These are phyloP conservation scores for Sclerotiophoma versabilis DNA, from an alignment of 2,329 filamentous ascomycete species.

Conservation along the genomic window DNA sequence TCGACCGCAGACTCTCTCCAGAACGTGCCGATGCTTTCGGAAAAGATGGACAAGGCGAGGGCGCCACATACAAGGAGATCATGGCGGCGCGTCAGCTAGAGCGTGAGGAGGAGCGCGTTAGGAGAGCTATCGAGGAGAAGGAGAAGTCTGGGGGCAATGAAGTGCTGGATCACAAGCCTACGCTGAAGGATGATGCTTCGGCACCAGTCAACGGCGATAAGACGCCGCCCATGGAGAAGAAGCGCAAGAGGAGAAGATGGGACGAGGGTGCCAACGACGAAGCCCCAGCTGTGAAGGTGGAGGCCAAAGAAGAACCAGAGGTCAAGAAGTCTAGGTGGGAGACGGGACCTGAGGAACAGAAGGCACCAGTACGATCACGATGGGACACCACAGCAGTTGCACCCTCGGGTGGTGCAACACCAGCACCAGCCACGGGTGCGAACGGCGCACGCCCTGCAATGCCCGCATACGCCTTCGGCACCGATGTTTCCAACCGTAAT, in stretches of 20 bases:
- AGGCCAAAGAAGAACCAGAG: constrained; percentile 27
- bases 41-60: constrained; percentile 74
- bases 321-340: constrained; percentile 74
- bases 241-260: constrained; percentile 87
- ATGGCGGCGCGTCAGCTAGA: constrained; percentile 93
- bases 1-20: constrained; percentile 82
- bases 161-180: constrained; percentile 72
- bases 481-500: constrained; percentile 80
- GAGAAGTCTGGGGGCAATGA: constrained; percentile 67
- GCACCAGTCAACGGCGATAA: constrained; percentile 76
- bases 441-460: constrained; percentile 31
- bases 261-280: constrained; percentile 69
- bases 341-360: constrained; percentile 60
- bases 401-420: constrained; percentile 29
- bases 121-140: constrained; percentile 79
- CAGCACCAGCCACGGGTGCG: constrained; percentile 28
- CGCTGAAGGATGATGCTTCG: constrained; percentile 68
- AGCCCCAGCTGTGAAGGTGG: constrained; percentile 27
- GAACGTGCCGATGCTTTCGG: constrained; percentile 87
- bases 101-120: constrained; percentile 88
- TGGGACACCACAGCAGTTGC: constrained; percentile 46
- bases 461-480: constrained; percentile 73
- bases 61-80: constrained; percentile 83
- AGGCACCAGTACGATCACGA: constrained; percentile 41
- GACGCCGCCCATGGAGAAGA: constrained; percentile 69